Base-by-base conservation (phyloP, 2,329 filamentous ascomycete genomes). In the Sodiomyces alkalinus region DNA sequence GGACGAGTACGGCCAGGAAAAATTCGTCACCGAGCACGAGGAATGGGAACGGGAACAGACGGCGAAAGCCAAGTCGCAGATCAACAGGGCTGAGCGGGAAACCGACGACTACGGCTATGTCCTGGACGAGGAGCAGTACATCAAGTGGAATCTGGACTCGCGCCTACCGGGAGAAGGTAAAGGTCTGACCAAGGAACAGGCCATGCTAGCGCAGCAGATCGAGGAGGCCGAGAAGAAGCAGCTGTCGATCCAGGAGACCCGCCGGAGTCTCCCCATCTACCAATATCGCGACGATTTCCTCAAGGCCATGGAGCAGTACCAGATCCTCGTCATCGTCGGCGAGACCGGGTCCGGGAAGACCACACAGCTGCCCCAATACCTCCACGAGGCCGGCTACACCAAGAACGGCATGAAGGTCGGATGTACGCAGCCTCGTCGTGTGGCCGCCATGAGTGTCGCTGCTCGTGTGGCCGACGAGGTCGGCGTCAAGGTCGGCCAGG, bases 381-480 rank as follows among this genome's bases (percentile, higher is more conserved):
- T 96, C 0, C 78, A 92, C 42, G 87, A 96, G 50, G 82, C 81
- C 0, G 86, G 86, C 2, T 92, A 80, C 42, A 92, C 83, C 3
- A 83, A 87, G 45, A 66, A 70, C 14, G 83, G 80, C 5, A 62
- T 80, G 52, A 93, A 87, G 49, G 71, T 98, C 8, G 87, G 81
- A 4, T 93, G 86, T 44, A 98, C 90, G 0, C 90, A 98, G 40
- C 90, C 90, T 4, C 75, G 90, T 41, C 74, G 90, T 60, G 90
- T 98, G 8, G 90, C 90, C 4, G 90, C 90, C 17, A 96, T 96
- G 87, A 90, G 80, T 45, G 87, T 96, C 13, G 87, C 90, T n/a
- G 74, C 82, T 24, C 83, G 90, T 63, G 90, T 98, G 3, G 82
- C 87, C 0, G 86, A 96, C 31, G 90, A 98, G 48, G 80, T 92